Evolutionary conservation across 495 filamentous ascomycete genomes (phyloP), one percentile per base, ranked within the genome.

Genomic region (Aspergillus haitiensis): DNA sequence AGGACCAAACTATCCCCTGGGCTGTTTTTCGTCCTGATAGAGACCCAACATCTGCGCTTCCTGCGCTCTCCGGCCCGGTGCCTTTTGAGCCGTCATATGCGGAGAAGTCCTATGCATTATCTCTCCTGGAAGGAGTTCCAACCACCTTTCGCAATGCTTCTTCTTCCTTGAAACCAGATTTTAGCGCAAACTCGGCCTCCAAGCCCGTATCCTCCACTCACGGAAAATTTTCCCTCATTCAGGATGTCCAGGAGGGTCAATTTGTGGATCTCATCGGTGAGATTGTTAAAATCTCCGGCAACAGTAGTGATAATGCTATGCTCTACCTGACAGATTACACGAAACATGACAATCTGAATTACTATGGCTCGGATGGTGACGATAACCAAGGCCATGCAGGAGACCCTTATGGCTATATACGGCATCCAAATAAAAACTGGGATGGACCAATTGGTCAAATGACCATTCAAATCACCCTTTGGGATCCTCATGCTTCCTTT

Each of bases 291-390:
- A 79, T 84, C 0, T 87, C 83, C 48, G 80, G 74, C 36, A 73
- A 71, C 49, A 68, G 72, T 34, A 71, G 69, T 32, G 76, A 78
- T 15, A 81, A 70, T 55, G 68, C 81, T 16, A 84, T 87, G 2
- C 45, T 98, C 0, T 92, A 93, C 70, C 68, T 97, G 15, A 92
- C 90, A 0, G 94, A 98, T 70, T 98, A 96, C 71, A 96, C 93
- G 8, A 68, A 80, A 27, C 88, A 95, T 59, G 63, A 71, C 0
- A 56, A 64, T 34, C 82, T 98, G 18, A 84, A 79, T 46, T 72
- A 85, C 35, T 84, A 86, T 51, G 76, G 74, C 18, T 81, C 78
- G 60, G 67, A 71, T 31, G 62, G 71, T 36, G 66, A 74, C 52
- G 67, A 64, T n/a, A 44, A 55, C 18, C n/a, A 42, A 8, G 76